Base-by-base conservation (phyloP, 352 stramenopile genomes). In the Phytophthora pisi region DNA sequence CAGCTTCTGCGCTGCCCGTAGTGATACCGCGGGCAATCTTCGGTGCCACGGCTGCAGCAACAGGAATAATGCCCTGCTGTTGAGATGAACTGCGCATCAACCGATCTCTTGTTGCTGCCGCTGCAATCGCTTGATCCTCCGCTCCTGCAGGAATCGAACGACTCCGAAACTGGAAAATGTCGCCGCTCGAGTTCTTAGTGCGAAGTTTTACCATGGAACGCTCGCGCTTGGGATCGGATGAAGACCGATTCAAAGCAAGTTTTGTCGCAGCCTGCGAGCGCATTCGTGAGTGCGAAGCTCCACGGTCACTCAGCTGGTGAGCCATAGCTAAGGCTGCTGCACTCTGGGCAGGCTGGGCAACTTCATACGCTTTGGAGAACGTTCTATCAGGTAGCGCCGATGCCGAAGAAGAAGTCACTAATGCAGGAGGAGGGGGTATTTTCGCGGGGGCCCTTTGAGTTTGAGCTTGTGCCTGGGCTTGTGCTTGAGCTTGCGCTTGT, bases 171-270 rank as follows among this genome's bases (percentile, higher is more conserved):
- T 89, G 81, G 24, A 89, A 81, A 47, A 89, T 77, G 51, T 92
- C 84, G 3, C 70, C 75, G 26, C 66, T 80, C 8, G 73, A 75
- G 15, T 77, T 74, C 30, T 91, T 90, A 3, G 73, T 79, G 43
- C 87, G 87, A 34, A 84, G 70, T 40, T 90, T 89, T 10, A 88
- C 65, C 61, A 84, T 81, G 9, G 82, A 89, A 23, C 76, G 64
- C 53, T 95, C 82, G 46, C 82, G 84, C 56, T 92, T 93, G 4
- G 84, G 84, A 34, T 95, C 86, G 0, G 84, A 93, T 4, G 84
- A 91, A 11, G 81, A 92, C n/a, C 88, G 77, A 6, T 80, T 69
- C 10, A 96, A 64, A 26, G 86, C 84, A 24, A 93, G 74, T 55
- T 91, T 91, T 61, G 75, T 89, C 70, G 70, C 64, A 31, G 82